Evolutionary conservation across 2,329 filamentous ascomycete species (phyloP).

Genomic region (Trichoderma lentiforme): DNA sequence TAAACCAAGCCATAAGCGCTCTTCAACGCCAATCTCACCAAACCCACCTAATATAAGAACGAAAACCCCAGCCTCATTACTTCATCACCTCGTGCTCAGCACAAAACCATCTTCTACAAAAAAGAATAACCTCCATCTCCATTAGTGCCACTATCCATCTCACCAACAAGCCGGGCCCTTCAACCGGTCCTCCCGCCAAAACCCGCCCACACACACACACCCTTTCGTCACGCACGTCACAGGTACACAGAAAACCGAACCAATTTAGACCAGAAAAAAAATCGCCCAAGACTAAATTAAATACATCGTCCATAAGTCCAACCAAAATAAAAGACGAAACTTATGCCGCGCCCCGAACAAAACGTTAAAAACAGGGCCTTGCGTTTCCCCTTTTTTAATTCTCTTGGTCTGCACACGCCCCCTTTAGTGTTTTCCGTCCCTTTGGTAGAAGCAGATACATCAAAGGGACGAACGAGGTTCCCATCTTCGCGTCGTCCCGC

Average conservation of each 20-base stretch:
- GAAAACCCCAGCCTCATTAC: not conserved
- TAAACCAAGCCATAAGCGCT: not conserved
- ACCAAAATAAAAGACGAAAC: not conserved
- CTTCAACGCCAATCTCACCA: not conserved
- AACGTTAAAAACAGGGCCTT: not conserved
- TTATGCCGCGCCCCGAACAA: not conserved
- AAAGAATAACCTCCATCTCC: not conserved
- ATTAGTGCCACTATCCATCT: not conserved
- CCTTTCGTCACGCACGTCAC: not conserved
- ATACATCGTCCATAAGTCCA: not conserved
- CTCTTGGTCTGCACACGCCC: constrained; percentile 10
- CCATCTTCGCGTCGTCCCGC: not conserved
- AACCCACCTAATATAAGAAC: not conserved
- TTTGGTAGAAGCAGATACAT: too few relatives aligned
- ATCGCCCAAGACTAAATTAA: not conserved
- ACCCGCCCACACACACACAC: not conserved
- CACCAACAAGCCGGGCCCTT: not conserved
- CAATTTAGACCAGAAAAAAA: not conserved
- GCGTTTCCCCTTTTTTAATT: not conserved
- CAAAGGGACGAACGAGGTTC: too few relatives aligned
- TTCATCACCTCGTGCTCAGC: not conserved
- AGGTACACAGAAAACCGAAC: not conserved
- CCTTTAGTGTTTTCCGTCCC: not conserved
- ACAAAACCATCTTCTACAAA: not conserved
- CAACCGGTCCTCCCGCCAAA: not conserved